Conservation (phyloP, 2,329 filamentous ascomycete genomes). For the Cytospora piceicola region DNA sequence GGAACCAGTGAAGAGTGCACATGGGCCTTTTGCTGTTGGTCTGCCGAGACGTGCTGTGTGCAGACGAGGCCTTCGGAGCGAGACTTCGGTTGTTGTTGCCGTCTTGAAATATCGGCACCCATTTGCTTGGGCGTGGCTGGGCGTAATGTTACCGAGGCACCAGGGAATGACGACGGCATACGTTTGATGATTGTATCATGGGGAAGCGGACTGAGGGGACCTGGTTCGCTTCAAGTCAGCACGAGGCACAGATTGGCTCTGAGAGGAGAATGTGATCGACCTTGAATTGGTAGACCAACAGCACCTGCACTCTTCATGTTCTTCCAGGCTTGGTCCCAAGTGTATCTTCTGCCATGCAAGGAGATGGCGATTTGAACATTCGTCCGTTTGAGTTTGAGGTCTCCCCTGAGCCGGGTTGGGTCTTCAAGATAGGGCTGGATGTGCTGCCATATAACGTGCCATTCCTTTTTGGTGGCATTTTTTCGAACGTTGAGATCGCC, state of each 20-base stretch:
- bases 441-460: not conserved
- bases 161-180: not conserved
- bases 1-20: not conserved
- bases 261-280: not conserved
- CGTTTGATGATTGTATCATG: not conserved
- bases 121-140: not conserved
- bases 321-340: slow-evolving; percentile 5
- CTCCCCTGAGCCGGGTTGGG: not conserved
- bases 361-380: not conserved
- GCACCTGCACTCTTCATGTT: slow-evolving; percentile 4
- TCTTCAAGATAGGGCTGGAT: not conserved
- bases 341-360: not conserved
- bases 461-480: not conserved
- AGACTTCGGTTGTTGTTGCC: not conserved
- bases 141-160: not conserved
- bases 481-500: not conserved
- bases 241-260: not conserved
- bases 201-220: not conserved
- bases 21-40: not conserved
- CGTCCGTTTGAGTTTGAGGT: slow-evolving; percentile 1
- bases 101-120: not conserved
- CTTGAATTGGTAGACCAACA: not conserved
- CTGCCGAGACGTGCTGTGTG: not conserved
- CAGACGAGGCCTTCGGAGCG: not conserved
- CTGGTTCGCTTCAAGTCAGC: not conserved